Evolutionary conservation across 495 filamentous ascomycete genomes (phyloP), one percentile per base, ranked within the genome.

Genomic region (Chaetomium tenue): DNA sequence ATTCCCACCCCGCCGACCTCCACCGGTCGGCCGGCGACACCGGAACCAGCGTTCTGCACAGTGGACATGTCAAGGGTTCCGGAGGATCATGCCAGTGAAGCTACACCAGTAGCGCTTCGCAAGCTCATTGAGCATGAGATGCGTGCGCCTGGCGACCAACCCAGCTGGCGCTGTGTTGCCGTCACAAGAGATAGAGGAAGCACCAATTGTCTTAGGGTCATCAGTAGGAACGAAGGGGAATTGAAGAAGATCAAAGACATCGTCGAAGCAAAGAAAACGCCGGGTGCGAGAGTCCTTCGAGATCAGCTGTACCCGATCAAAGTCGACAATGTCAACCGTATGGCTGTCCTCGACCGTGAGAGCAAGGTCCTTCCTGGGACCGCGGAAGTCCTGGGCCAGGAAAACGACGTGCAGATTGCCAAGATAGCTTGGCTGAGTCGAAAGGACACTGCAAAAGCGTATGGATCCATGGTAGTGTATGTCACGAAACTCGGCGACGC

Each of bases 261-360:
- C 20, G 20, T 61, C 26, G 59, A 61, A 52, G 47, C 46, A 3
- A 61, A 61, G 59, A 61, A 61, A 26, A 15, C 25, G 25, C 59
- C 59, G 47, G 59, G 59, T 22, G 47, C 28, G 18, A 52, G 46
- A 39, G 59, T 61, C 47, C 59, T 61, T 23, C 59, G 39, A 28
- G 48, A 62, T 33, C 48, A 62, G 60, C n/a, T 63, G 39, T 63
- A 63, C 60, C 60, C 39, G 46, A 50, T 63, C 60, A 63, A 56
- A 44, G 60, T 63, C 37, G 51, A 63, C 51, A 56, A 63, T 15
- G 51, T 56, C 37, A 63, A 63, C 40, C 60, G 60, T 16, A 63
- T 16, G 51, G 60, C 60, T 40, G 20, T 54, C 48, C 28, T 62
- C 37, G 60, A 62, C 50, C 48, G 44, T 33, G 28, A 53, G 54